These are phyloP conservation scores for Salix viminalis DNA, from an alignment of 345 rosid genomes.

Conservation along the genomic window DNA sequence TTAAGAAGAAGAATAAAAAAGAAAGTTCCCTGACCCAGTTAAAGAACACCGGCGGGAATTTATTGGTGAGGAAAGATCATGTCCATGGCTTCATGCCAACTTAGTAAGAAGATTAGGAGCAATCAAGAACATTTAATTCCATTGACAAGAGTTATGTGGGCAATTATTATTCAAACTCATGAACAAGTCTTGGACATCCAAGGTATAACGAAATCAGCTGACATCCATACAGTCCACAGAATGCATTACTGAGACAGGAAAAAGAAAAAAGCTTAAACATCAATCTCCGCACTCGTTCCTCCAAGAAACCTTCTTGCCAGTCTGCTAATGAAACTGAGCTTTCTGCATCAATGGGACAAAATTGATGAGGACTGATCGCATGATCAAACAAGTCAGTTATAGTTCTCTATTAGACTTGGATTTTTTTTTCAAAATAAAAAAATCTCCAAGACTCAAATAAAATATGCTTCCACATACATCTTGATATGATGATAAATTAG, in stretches of 20 bases:
- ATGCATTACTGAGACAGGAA: background rate
- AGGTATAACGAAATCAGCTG: no score
- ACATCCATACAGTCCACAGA: background rate
- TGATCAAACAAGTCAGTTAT: background rate
- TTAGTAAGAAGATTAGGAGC: no score
- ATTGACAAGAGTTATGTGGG: background rate
- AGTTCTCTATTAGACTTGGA: background rate
- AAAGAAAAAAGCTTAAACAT: background rate
- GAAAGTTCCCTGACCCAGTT: background rate
- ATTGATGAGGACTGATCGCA: background rate
- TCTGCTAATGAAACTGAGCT: background rate
- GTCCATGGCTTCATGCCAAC: no score
- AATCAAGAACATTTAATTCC: no score
- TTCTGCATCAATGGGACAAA: constrained; percentile 3
- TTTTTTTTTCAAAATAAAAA: no score
- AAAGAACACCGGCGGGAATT: no score
- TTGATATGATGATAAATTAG: background rate
- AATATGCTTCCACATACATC: background rate
- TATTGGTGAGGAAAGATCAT: background rate
- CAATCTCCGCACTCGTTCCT: background rate
- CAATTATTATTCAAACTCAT: no score
- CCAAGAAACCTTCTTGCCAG: background rate
- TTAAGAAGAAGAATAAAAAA: background rate
- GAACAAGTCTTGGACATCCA: no score
- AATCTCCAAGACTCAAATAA: background rate